Conservation (phyloP, 179 eudicot species). For the Silene coronaria region DNA sequence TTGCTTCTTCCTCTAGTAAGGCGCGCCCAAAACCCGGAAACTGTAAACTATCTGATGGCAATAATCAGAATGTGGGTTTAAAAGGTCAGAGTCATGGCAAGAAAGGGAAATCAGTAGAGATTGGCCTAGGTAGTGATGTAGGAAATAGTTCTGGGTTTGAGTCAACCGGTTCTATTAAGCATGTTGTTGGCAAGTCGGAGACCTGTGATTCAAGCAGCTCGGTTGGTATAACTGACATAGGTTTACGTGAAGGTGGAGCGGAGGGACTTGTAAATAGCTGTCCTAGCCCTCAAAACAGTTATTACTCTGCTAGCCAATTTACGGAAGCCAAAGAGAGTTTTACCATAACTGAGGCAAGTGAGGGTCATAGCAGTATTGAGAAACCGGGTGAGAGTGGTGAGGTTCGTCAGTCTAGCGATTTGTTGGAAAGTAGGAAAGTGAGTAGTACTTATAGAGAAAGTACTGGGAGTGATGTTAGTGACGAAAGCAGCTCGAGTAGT, state of each 20-base stretch:
- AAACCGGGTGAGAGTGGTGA: conserved; percentile 48
- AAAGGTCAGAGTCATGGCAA: conserved; percentile 23
- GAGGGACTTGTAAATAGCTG: conserved; percentile 29
- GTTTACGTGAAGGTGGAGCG: conserved; percentile 19
- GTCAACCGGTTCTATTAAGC: conserved; percentile 27
- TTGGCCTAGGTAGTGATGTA: conserved; percentile 13
- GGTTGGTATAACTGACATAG: conserved; percentile 21
- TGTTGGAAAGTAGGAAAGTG: conserved; percentile 53
- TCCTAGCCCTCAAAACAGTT: conserved; percentile 72
- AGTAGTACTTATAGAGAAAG: conserved; percentile 62
- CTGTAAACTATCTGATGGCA: conserved; percentile 22
- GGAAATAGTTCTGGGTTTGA: conserved; percentile 32
- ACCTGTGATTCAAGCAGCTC: conserved; percentile 23
- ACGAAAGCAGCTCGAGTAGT: conserved; percentile 77
- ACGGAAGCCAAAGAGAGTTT: conserved; percentile 76
- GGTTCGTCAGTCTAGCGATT: conserved; percentile 40
- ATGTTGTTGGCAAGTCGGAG: conserved; percentile 32
- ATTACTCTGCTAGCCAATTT: conserved; percentile 56
- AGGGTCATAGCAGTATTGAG: conserved; percentile 44
- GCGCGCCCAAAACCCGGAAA: conserved; percentile 21
- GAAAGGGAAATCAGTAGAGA: conserved; percentile 25
- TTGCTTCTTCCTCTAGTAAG: conserved; percentile 24
- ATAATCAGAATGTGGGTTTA: conserved; percentile 21
- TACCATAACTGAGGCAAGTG: conserved; percentile 68
- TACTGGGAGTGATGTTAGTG: conserved; percentile 74